Conservation (phyloP, 2,329 filamentous ascomycete genomes). For the Myriosclerotinia scirpicola region DNA sequence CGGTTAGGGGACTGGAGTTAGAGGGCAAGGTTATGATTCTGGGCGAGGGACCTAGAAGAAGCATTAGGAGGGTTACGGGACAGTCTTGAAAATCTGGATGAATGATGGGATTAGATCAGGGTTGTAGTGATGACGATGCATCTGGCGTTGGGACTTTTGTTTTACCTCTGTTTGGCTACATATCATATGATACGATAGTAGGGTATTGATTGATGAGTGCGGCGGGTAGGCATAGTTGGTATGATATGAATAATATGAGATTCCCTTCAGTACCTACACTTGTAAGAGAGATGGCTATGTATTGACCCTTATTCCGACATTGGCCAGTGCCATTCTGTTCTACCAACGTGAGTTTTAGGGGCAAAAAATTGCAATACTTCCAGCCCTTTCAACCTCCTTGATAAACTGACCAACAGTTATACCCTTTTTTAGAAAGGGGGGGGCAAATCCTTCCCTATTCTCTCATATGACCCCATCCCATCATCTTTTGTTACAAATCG, state of each 20-base stretch:
- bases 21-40: slow-evolving; percentile 79
- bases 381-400: too few species aligned
- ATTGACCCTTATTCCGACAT: neutral
- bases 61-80: slow-evolving; percentile 71
- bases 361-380: too few species aligned
- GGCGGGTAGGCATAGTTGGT: neutral
- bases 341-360: too few species aligned
- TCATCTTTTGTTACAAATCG: neutral
- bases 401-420: too few species aligned
- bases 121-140: neutral
- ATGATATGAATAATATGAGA: slow-evolving; percentile 11
- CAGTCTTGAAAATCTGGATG: slow-evolving; percentile 39
- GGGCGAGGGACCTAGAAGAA: slow-evolving; percentile 83
- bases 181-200: slow-evolving; percentile 5
- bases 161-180: slow-evolving; percentile 1
- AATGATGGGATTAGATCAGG: slow-evolving; percentile 3
- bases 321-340: neutral
- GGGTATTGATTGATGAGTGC: neutral
- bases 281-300: neutral
- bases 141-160: slow-evolving; percentile 12
- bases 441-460: neutral
- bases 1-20: slow-evolving; percentile 74
- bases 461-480: neutral
- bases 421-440: too few species aligned
- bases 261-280: neutral